phyloP scores from a whole-genome alignment of 2,329 filamentous ascomycete species.

The Allantophomopsis lycopodina region DNA sequence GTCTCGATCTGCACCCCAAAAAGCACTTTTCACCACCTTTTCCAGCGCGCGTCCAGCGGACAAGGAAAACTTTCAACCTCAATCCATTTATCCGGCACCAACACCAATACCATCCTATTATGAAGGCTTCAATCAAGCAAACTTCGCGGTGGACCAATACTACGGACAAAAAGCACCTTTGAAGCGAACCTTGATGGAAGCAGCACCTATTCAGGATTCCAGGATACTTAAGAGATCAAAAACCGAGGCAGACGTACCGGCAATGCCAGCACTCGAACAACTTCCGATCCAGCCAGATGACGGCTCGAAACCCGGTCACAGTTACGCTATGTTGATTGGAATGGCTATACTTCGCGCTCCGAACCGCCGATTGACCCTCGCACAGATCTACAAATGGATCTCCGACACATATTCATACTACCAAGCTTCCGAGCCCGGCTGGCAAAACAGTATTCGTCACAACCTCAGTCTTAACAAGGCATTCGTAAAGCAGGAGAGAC shows the following conservation, averaged over 20 bases:
- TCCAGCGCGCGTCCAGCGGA: slow-evolving; percentile 21
- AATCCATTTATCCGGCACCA: slow-evolving; percentile 32
- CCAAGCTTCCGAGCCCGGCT: slow-evolving; percentile 69
- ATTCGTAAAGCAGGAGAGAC: slow-evolving; percentile 88
- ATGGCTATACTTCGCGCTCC: slow-evolving; percentile 91
- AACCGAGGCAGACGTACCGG: slow-evolving; percentile 31
- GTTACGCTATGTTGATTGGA: slow-evolving; percentile 88
- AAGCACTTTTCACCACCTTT: slow-evolving; percentile 30
- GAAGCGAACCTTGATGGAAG: slow-evolving; percentile 57
- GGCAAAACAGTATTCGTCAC: slow-evolving; percentile 98
- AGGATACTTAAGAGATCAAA: slow-evolving; percentile 56
- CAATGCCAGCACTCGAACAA: slow-evolving; percentile 16
- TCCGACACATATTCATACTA: slow-evolving; percentile 91
- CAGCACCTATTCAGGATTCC: slow-evolving; percentile 57
- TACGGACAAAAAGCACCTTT: slow-evolving; percentile 33
- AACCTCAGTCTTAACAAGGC: slow-evolving; percentile 95
- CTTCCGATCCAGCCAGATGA: slow-evolving; percentile 55
- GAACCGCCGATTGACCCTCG: slow-evolving; percentile 70
- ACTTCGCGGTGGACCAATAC: slow-evolving; percentile 35
- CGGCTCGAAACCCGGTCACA: slow-evolving; percentile 77
- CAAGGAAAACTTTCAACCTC: slow-evolving; percentile 43
- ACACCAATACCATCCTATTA: slow-evolving; percentile 19
- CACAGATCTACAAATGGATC: slow-evolving; percentile 99
- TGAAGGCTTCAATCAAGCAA: slow-evolving; percentile 15
- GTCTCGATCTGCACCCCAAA: slow-evolving; percentile 42